A percentile compares a stretch with the other conserved stretches of the same genome.
Conservation (phyloP, 495 filamentous ascomycete genomes). For the Wilcoxina mikolae region DNA sequence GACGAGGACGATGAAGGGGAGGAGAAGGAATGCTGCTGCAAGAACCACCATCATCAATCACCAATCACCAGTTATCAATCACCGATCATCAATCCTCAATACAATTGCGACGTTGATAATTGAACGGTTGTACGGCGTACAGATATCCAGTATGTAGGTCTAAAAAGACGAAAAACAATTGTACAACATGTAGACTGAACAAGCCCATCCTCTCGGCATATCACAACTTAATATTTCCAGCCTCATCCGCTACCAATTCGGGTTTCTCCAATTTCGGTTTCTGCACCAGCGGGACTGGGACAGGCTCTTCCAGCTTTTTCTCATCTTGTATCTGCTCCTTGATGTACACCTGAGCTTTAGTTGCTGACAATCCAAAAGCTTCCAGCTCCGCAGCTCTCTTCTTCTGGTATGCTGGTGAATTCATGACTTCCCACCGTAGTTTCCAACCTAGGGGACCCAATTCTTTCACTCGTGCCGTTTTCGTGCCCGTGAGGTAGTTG, state of each 20-base stretch:
- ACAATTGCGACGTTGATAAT: no score
- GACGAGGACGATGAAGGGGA: neutral
- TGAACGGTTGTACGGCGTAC: no score
- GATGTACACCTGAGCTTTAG: neutral
- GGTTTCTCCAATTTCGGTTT: neutral
- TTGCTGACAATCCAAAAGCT: constrained; percentile 10
- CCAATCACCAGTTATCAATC: no score
- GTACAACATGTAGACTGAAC: no score
- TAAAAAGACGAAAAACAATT: no score
- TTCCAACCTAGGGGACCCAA: constrained; percentile 79
- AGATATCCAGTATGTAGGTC: no score
- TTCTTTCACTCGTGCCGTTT: constrained; percentile 58
- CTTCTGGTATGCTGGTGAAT: constrained; percentile 29
- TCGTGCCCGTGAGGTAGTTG: constrained; percentile 69
- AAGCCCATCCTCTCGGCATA: neutral
- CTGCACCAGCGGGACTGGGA: neutral
- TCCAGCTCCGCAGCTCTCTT: constrained; percentile 14
- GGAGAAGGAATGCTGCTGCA: no score
- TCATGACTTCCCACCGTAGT: constrained; percentile 72
- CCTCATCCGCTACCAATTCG: neutral
- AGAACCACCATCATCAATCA: no score
- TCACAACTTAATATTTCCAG: neutral
- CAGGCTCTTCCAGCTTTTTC: neutral
- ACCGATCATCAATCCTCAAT: no score
- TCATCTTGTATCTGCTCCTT: neutral